A percentile compares a stretch with the other conserved stretches of the same genome.
phyloP scores from a whole-genome alignment of 768 basidiomycete species.

The Termitomyces sp. region DNA sequence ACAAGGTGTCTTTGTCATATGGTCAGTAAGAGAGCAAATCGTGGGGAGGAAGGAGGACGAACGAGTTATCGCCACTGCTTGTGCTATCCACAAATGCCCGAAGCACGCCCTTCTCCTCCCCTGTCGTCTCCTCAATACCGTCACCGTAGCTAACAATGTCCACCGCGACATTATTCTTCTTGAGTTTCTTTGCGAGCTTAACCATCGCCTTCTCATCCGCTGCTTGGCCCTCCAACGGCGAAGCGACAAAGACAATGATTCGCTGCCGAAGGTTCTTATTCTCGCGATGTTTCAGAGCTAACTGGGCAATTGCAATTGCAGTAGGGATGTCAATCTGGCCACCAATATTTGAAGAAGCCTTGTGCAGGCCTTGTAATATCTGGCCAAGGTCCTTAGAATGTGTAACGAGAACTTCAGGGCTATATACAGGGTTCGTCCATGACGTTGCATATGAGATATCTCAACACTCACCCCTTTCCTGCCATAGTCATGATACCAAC shows the following conservation, averaged over 20 bases:
- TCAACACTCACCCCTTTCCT: constrained; percentile 72
- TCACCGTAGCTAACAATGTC: constrained; percentile 92
- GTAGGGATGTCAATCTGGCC: constrained; percentile 86
- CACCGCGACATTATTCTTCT: constrained; percentile 98
- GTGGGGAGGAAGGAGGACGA: constrained; percentile 18
- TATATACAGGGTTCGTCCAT: constrained; percentile 22
- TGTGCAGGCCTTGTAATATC: constrained; percentile 75
- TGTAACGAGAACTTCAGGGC: constrained; percentile 94
- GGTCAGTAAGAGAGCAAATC: background rate
- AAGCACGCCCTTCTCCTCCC: constrained; percentile 61
- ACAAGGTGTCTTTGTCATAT: constrained; percentile 64
- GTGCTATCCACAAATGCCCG: constrained; percentile 80
- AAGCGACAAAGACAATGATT: constrained; percentile 90
- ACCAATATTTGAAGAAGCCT: constrained; percentile 63
- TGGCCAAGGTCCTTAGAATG: constrained; percentile 95
- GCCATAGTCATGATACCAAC: constrained; percentile 99
- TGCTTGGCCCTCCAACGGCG: constrained; percentile 68
- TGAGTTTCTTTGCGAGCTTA: constrained; percentile 92
- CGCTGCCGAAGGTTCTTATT: constrained; percentile 98
- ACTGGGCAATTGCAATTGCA: constrained; percentile 88
- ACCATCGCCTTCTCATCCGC: constrained; percentile 78
- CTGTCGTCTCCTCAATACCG: constrained; percentile 63
- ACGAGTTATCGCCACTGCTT: constrained; percentile 84
- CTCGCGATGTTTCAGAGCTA: constrained; percentile 95
- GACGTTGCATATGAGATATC: background rate